Evolutionary conservation across 345 rosid species (phyloP).

Genomic region (Arabis hirsuta): DNA sequence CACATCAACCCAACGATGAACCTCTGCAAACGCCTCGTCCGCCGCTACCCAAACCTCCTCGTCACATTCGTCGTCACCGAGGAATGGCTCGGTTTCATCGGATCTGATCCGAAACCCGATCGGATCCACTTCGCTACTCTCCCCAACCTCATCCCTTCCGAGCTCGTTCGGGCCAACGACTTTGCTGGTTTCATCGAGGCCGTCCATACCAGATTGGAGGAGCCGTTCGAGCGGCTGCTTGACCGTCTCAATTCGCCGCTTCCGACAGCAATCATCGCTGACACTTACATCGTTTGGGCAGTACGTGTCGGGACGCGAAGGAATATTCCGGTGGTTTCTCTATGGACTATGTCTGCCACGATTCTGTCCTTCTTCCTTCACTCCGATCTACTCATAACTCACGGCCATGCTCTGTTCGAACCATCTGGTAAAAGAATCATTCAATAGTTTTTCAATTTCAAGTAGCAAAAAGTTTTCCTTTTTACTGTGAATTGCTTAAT

Average conservation of each 20-base stretch:
- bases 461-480: background rate
- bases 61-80: conserved; percentile 67
- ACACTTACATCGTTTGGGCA: conserved; percentile 48
- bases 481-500: background rate
- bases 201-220: conserved; percentile 27
- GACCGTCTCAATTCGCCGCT: conserved; percentile 41
- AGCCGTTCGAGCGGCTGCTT: conserved; percentile 57
- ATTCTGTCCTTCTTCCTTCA: conserved; percentile 44
- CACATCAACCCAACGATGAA: conserved; percentile 76
- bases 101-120: conserved; percentile 47
- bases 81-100: conserved; percentile 68
- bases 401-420: conserved; percentile 42
- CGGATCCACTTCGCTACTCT: conserved; percentile 43
- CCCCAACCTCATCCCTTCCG: conserved; percentile 40
- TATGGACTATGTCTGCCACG: conserved; percentile 52
- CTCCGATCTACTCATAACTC: conserved; percentile 32
- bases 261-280: conserved; percentile 46
- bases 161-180: conserved; percentile 38
- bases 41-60: conserved; percentile 44
- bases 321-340: conserved; percentile 60
- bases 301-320: conserved; percentile 41
- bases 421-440: conserved; percentile 39
- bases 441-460: background rate
- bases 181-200: conserved; percentile 32
- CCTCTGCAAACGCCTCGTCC: conserved; percentile 53